Conservation (phyloP, 2,329 filamentous ascomycete genomes). For the Claviceps paspali region DNA sequence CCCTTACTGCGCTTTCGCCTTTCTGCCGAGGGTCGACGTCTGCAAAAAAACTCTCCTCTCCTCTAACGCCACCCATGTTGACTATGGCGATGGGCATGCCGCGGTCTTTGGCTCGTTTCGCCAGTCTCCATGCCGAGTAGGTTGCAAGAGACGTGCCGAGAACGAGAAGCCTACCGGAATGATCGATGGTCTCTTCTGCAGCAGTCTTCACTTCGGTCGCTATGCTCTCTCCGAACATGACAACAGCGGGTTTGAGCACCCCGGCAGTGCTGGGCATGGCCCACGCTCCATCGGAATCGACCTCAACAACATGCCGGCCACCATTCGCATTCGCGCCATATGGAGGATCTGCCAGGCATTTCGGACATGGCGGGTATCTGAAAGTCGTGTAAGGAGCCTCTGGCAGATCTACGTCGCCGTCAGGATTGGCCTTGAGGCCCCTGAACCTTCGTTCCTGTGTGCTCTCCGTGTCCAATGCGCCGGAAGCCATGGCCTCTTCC, state of each 20-base stretch:
- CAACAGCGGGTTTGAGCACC: slow-evolving; percentile 79
- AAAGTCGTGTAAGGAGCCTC: slow-evolving; percentile 80
- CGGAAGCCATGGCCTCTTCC: slow-evolving; percentile 51
- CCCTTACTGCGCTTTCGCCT: slow-evolving; percentile 37
- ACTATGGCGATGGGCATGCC: slow-evolving; percentile 77
- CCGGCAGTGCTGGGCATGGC: slow-evolving; percentile 49
- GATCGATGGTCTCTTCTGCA: slow-evolving; percentile 68
- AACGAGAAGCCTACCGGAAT: slow-evolving; percentile 59
- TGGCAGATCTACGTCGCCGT: slow-evolving; percentile 85
- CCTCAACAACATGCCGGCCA: slow-evolving; percentile 41
- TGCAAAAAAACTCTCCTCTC: slow-evolving; percentile 58
- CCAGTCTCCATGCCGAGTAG: slow-evolving; percentile 85
- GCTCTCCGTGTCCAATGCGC: slow-evolving; percentile 65
- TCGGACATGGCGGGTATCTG: slow-evolving; percentile 77
- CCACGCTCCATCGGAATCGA: slow-evolving; percentile 75
- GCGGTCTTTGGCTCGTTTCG: slow-evolving; percentile 65
- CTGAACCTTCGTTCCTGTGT: slow-evolving; percentile 49
- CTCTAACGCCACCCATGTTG: slow-evolving; percentile 72
- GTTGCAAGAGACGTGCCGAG: slow-evolving; percentile 85
- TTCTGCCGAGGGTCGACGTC: slow-evolving; percentile 35
- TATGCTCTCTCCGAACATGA: slow-evolving; percentile 95
- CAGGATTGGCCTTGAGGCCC: slow-evolving; percentile 75
- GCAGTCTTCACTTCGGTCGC: slow-evolving; percentile 49
- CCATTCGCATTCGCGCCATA: slow-evolving; percentile 37
- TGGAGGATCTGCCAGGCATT: slow-evolving; percentile 53